Evolutionary conservation across 805 yeast species (phyloP).

Genomic region (Wickerhamiella australiensis): DNA sequence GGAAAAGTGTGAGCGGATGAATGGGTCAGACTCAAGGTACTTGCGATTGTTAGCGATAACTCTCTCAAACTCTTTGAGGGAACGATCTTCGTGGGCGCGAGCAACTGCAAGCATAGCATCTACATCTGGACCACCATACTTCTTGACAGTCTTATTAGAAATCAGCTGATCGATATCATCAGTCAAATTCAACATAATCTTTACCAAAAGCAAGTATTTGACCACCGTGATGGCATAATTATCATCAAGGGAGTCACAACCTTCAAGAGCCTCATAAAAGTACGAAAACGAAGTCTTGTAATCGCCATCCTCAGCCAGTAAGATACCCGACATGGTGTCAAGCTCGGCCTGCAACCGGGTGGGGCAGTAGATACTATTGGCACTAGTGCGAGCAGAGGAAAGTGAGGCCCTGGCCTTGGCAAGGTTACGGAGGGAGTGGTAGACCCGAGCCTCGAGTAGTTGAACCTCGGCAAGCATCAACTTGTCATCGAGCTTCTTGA

Average conservation of each 20-base stretch:
- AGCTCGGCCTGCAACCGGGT: slow-evolving; percentile 88
- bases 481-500: slow-evolving; percentile 90
- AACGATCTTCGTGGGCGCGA: slow-evolving; percentile 76
- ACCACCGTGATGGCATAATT: slow-evolving; percentile 55
- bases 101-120: slow-evolving; percentile 96
- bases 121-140: slow-evolving; percentile 70
- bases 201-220: slow-evolving; percentile 84
- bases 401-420: slow-evolving; percentile 86
- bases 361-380: slow-evolving; percentile 93
- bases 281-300: slow-evolving; percentile 92
- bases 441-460: slow-evolving; percentile 76
- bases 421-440: slow-evolving; percentile 80
- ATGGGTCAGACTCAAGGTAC: slow-evolving; percentile 74
- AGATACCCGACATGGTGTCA: slow-evolving; percentile 87
- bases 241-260: slow-evolving; percentile 52
- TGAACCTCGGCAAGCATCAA: slow-evolving; percentile 92
- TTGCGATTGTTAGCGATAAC: slow-evolving; percentile 52
- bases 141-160: slow-evolving; percentile 57
- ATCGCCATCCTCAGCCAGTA: slow-evolving; percentile 94
- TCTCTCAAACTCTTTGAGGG: slow-evolving; percentile 81
- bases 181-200: slow-evolving; percentile 79
- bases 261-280: slow-evolving; percentile 90
- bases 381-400: slow-evolving; percentile 91
- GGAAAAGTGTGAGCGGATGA: slow-evolving; percentile 82
- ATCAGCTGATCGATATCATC: slow-evolving; percentile 76